Conservation (phyloP, 2,329 filamentous ascomycete species). For the Neopestalotiopsis rosae region DNA sequence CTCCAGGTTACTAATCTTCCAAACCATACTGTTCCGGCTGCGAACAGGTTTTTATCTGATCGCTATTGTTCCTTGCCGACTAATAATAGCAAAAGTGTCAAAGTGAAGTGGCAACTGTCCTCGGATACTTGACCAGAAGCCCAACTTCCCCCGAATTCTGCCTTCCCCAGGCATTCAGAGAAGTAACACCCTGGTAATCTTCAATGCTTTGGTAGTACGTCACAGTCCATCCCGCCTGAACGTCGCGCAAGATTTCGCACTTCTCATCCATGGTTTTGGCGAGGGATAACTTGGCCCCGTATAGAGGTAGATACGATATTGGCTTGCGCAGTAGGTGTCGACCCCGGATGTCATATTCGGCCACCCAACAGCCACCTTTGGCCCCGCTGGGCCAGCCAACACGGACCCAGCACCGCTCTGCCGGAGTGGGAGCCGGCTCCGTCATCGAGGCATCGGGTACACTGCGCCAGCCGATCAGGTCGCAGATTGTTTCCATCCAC, state of each 20-base stretch:
- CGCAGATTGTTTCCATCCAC: not conserved
- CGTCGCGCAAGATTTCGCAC: not conserved
- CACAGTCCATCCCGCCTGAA: not conserved
- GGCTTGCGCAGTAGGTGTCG: not conserved
- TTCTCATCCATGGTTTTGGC: constrained; percentile 1
- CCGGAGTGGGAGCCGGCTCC: not conserved
- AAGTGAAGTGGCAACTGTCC: too few relatives aligned
- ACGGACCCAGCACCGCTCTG: not conserved
- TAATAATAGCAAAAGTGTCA: too few relatives aligned
- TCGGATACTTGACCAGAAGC: not conserved
- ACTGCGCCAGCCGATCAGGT: too few relatives aligned
- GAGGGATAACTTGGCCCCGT: not conserved
- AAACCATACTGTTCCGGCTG: too few relatives aligned
- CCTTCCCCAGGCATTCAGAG: not conserved
- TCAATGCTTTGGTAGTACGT: not conserved
- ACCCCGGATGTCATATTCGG: not conserved
- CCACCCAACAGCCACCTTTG: not conserved
- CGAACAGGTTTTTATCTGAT: too few relatives aligned
- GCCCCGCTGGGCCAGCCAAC: not conserved
- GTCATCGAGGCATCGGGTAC: too few relatives aligned
- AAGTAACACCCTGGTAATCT: not conserved
- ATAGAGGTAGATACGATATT: not conserved
- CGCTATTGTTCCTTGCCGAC: too few relatives aligned
- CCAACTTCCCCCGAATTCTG: not conserved
- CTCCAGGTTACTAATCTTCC: too few relatives aligned